Conservation (phyloP, 495 filamentous ascomycete genomes). For the Penicillium coffeae region DNA sequence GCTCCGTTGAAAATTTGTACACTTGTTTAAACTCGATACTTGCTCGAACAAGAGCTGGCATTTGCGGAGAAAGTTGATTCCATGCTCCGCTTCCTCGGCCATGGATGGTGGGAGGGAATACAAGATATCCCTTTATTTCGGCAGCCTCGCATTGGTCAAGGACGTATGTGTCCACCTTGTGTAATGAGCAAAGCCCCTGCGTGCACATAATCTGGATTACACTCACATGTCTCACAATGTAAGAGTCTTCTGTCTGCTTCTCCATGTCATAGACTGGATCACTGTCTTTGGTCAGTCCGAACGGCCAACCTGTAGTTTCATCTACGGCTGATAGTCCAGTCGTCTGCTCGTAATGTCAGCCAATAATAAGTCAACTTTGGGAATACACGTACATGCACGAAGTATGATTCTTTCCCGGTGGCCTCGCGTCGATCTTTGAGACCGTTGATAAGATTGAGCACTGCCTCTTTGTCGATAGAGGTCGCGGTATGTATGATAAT, state of each 20-base stretch:
- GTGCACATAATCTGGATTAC: not conserved
- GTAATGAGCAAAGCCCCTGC: not conserved
- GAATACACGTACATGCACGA: slow-evolving; percentile 2
- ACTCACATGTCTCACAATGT: slow-evolving; percentile 4
- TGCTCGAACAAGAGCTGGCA: slow-evolving; percentile 1
- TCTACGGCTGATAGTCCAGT: not conserved
- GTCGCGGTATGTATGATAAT: slow-evolving; percentile 7
- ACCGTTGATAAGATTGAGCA: slow-evolving; percentile 1
- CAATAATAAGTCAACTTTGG: not conserved
- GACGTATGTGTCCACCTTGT: slow-evolving; percentile 4
- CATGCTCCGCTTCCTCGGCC: not conserved
- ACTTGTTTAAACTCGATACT: not conserved
- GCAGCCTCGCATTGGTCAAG: slow-evolving; percentile 4
- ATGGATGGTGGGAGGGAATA: slow-evolving; percentile 4
- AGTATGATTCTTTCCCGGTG: slow-evolving; percentile 2
- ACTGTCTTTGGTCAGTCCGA: slow-evolving; percentile 4
- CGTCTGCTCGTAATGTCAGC: not conserved
- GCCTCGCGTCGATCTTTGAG: slow-evolving; percentile 1
- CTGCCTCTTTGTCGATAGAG: slow-evolving; percentile 1
- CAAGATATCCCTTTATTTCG: not conserved
- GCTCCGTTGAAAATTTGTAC: not conserved
- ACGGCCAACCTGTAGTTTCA: slow-evolving; percentile 6
- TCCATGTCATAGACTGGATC: slow-evolving; percentile 6
- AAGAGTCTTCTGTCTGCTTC: slow-evolving; percentile 3
- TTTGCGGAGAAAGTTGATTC: slow-evolving; percentile 4